A percentile compares a stretch with the other conserved stretches of the same genome.
These are phyloP conservation scores for Solanum corneliomulleri DNA, from an alignment of 257 asterid genomes.

Conservation along the genomic window DNA sequence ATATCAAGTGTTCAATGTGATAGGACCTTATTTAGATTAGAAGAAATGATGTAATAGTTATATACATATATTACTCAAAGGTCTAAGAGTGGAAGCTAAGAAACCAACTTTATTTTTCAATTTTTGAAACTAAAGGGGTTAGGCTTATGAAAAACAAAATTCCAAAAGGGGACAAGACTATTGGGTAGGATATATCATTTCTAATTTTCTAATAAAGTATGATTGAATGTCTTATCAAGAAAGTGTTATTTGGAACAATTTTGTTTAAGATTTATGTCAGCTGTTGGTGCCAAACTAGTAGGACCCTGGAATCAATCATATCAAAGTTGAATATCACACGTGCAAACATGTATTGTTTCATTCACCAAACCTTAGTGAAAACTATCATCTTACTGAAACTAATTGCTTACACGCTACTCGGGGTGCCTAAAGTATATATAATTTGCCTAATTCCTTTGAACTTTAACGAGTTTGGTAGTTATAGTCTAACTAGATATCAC, in stretches of 20 bases:
- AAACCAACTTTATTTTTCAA: slow-evolving; percentile 23
- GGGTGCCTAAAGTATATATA: neutral
- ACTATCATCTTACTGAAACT: neutral
- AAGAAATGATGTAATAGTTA: neutral
- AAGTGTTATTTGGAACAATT: slow-evolving; percentile 3
- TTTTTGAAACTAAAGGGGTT: slow-evolving; percentile 8
- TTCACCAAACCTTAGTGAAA: neutral
- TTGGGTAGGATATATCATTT: neutral
- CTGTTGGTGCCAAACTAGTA: slow-evolving; percentile 5
- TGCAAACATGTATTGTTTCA: neutral
- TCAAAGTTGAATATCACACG: neutral
- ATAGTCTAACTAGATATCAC: neutral
- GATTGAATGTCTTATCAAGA: neutral
- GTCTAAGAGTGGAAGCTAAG: slow-evolving; percentile 39
- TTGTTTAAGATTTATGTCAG: neutral
- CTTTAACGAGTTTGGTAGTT: neutral
- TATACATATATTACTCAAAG: slow-evolving; percentile 1
- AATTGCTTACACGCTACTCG: neutral
- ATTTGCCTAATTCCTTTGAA: neutral
- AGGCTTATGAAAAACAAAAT: neutral
- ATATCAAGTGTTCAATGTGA: slow-evolving; percentile 29
- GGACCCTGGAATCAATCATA: slow-evolving; percentile 2
- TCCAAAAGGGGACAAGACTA: slow-evolving; percentile 8
- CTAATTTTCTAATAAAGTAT: neutral
- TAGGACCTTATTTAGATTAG: neutral